A percentile compares a stretch with the other conserved stretches of the same genome.
phyloP scores from a whole-genome alignment of 306 rosid genomes.

The Erythrophleum fordii region DNA sequence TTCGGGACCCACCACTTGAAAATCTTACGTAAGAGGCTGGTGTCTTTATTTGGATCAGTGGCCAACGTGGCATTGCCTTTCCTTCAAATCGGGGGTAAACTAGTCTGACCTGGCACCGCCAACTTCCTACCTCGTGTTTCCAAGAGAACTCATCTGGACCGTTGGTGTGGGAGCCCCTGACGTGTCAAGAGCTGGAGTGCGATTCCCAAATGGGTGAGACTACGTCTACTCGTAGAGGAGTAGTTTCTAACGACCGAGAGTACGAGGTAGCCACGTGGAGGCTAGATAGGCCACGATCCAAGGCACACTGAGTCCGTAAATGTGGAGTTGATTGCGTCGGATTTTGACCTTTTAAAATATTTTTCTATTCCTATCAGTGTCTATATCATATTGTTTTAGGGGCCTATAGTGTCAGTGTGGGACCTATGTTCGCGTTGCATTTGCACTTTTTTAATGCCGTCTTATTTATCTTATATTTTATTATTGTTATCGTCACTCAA shows the following conservation, averaged over 20 bases:
- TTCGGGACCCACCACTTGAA: background rate
- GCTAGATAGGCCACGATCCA: background rate
- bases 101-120: conserved; percentile 7
- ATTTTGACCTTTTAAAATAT: too few species aligned
- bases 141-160: background rate
- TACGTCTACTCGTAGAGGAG: too few species aligned
- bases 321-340: background rate
- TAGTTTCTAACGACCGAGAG: too few species aligned
- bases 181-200: too few species aligned
- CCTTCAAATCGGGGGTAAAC: background rate
- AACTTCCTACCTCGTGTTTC: background rate
- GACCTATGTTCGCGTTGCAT: background rate
- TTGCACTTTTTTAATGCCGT: background rate
- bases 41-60: background rate
- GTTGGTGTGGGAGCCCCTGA: background rate
- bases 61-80: background rate
- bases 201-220: too few species aligned
- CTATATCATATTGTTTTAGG: too few species aligned
- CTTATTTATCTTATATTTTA: background rate
- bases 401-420: background rate
- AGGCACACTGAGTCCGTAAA: background rate
- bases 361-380: too few species aligned
- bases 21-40: background rate
- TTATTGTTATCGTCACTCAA: background rate
- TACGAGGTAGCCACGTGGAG: background rate